phyloP scores from a whole-genome alignment of 352 stramenopile species.

The Paralagenidium karlingii region DNA sequence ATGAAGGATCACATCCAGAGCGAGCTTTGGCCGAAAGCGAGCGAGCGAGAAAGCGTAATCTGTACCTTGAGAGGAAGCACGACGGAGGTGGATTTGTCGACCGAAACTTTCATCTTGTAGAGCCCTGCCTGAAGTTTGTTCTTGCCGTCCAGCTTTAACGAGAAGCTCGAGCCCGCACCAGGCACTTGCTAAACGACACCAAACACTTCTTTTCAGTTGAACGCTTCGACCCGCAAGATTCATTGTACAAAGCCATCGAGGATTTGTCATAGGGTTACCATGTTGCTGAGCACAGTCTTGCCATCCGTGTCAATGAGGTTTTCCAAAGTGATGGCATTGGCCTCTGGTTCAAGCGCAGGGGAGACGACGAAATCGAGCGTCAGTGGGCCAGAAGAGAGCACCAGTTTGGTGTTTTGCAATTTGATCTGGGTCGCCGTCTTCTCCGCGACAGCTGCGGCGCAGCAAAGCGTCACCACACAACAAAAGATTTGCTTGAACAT shows the following conservation, averaged over 20 bases:
- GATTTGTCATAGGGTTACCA: background rate
- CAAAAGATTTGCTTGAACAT: no score
- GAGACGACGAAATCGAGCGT: conserved; percentile 37
- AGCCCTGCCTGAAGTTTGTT: conserved; percentile 39
- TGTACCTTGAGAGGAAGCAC: conserved; percentile 57
- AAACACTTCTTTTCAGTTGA: background rate
- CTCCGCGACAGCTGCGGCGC: no score
- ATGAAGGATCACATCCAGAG: no score
- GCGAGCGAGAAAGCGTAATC: no score
- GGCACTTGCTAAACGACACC: conserved; percentile 26
- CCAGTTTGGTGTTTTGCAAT: no score
- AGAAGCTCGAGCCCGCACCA: conserved; percentile 48
- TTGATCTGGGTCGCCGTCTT: no score
- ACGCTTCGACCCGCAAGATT: background rate
- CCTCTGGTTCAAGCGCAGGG: conserved; percentile 31
- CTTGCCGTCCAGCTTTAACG: conserved; percentile 20
- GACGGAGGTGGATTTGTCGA: conserved; percentile 25
- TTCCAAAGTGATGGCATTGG: conserved; percentile 47
- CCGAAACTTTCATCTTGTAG: conserved; percentile 75
- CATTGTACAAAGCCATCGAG: background rate
- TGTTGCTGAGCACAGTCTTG: conserved; percentile 12
- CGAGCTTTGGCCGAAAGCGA: no score
- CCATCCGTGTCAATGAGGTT: conserved; percentile 58
- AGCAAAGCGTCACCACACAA: no score
- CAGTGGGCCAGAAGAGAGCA: no score